A percentile compares a stretch with the other conserved stretches of the same genome.
phyloP scores from a whole-genome alignment of 768 basidiomycete genomes.

The Pisolithus sp. region DNA sequence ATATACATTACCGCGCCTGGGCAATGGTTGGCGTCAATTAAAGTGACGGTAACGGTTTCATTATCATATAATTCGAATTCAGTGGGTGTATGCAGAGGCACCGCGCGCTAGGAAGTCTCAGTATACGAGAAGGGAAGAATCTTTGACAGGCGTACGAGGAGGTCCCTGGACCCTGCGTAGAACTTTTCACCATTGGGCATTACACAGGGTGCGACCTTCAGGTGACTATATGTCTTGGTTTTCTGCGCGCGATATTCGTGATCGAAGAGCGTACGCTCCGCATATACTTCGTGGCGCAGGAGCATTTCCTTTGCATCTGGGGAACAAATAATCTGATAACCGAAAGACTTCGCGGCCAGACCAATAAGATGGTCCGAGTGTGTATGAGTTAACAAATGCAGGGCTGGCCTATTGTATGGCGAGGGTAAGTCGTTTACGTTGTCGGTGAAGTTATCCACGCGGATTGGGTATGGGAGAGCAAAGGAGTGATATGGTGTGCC shows the following conservation, averaged over 20 bases:
- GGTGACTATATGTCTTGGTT: slow-evolving; percentile 55
- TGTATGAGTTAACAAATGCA: slow-evolving; percentile 84
- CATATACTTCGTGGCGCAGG: slow-evolving; percentile 64
- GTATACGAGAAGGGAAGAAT: not conserved
- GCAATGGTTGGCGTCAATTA: slow-evolving; percentile 91
- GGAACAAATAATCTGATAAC: slow-evolving; percentile 69
- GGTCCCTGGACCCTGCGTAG: slow-evolving; percentile 54
- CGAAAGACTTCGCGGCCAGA: slow-evolving; percentile 69
- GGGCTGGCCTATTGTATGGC: slow-evolving; percentile 30
- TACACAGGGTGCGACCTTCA: slow-evolving; percentile 50
- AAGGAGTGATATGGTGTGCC: slow-evolving; percentile 77
- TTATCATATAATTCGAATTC: slow-evolving; percentile 47
- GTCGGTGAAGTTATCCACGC: slow-evolving; percentile 76
- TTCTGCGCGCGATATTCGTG: slow-evolving; percentile 25
- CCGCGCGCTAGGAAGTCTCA: slow-evolving; percentile 36
- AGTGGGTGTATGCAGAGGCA: slow-evolving; percentile 63
- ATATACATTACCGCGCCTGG: slow-evolving; percentile 88
- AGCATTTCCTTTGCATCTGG: slow-evolving; percentile 83
- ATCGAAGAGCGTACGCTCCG: slow-evolving; percentile 54
- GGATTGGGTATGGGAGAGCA: slow-evolving; percentile 72
- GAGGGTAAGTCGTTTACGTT: slow-evolving; percentile 29
- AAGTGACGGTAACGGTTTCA: slow-evolving; percentile 64
- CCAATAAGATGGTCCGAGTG: slow-evolving; percentile 86
- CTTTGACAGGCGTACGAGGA: slow-evolving; percentile 44
- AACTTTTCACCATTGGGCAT: slow-evolving; percentile 42